These are phyloP conservation scores for Excoecaria agallocha DNA, from an alignment of 345 rosid species.

Conservation along the genomic window DNA sequence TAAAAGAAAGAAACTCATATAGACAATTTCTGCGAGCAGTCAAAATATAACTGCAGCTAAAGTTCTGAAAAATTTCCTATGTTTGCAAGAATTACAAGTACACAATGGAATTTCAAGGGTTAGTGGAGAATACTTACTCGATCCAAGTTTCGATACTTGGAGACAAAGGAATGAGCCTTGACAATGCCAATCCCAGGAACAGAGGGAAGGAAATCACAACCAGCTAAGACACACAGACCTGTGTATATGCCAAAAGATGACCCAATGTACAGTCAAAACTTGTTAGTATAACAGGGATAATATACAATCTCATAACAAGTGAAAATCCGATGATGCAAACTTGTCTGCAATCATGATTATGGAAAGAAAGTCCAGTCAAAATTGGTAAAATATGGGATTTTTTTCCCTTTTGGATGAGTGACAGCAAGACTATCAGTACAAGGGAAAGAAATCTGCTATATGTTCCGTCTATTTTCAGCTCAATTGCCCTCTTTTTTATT, in stretches of 20 bases:
- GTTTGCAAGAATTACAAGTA: too few relatives aligned
- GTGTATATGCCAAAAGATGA: constrained; percentile 23
- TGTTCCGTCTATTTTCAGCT: not conserved
- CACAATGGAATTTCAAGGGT: too few relatives aligned
- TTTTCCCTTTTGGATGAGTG: not conserved
- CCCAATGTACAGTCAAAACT: constrained; percentile 8
- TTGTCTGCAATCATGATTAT: not conserved
- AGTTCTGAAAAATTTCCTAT: too few relatives aligned
- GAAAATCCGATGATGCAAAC: not conserved
- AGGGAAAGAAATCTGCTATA: not conserved
- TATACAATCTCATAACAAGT: not conserved
- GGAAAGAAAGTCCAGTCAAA: not conserved
- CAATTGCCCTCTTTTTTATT: not conserved
- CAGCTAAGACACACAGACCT: constrained; percentile 95
- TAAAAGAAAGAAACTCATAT: too few relatives aligned
- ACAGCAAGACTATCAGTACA: too few relatives aligned
- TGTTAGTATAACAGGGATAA: not conserved
- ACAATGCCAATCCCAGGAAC: constrained; percentile 84
- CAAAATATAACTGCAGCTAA: not conserved
- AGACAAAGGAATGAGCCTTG: constrained; percentile 64
- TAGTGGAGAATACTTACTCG: constrained; percentile 48
- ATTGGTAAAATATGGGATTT: not conserved
- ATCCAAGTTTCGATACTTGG: constrained; percentile 72
- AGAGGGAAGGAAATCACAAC: constrained; percentile 91
- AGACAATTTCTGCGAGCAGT: too few relatives aligned